Conservation (phyloP, 345 rosid species). For the Gossypioides kirkii region DNA sequence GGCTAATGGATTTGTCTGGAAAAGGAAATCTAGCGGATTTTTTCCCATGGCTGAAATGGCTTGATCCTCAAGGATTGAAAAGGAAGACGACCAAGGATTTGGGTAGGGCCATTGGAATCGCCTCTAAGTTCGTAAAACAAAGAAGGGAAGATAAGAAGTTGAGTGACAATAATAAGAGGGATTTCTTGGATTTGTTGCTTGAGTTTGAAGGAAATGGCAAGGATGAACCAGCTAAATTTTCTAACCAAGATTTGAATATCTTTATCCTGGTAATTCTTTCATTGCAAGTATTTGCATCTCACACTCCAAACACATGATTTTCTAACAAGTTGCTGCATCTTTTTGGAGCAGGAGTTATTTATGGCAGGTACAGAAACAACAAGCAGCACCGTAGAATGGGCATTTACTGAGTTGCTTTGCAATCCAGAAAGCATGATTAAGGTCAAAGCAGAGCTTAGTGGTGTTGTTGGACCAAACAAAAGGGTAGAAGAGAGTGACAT, state of each 20-base stretch:
- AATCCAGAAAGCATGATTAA: slow-evolving; percentile 36
- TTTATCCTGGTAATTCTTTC: slow-evolving; percentile 39
- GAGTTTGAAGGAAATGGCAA: slow-evolving; percentile 41
- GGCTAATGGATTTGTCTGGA: slow-evolving; percentile 37
- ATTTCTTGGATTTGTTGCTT: slow-evolving; percentile 52
- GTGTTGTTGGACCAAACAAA: slow-evolving; percentile 33
- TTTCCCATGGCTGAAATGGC: slow-evolving; percentile 40
- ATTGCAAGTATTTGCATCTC: too few species aligned
- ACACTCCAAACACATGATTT: neutral
- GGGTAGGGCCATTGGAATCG: slow-evolving; percentile 44
- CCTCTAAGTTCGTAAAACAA: slow-evolving; percentile 35
- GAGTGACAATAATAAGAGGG: slow-evolving; percentile 17
- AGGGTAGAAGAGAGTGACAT: slow-evolving; percentile 51
- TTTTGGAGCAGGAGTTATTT: slow-evolving; percentile 48
- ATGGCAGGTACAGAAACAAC: slow-evolving; percentile 58
- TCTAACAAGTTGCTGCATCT: neutral
- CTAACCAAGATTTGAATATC: slow-evolving; percentile 29
- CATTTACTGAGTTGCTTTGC: slow-evolving; percentile 53
- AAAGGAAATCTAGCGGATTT: slow-evolving; percentile 34
- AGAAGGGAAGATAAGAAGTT: slow-evolving; percentile 21
- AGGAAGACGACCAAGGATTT: slow-evolving; percentile 42
- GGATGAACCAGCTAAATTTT: slow-evolving; percentile 38
- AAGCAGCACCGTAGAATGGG: slow-evolving; percentile 64
- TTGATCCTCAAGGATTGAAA: slow-evolving; percentile 51
- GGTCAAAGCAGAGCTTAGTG: slow-evolving; percentile 45